A percentile compares a stretch with the other conserved stretches of the same genome.
These are phyloP conservation scores for Debaryomyces hansenii DNA, from an alignment of 805 yeast genomes.

Conservation along the genomic window DNA sequence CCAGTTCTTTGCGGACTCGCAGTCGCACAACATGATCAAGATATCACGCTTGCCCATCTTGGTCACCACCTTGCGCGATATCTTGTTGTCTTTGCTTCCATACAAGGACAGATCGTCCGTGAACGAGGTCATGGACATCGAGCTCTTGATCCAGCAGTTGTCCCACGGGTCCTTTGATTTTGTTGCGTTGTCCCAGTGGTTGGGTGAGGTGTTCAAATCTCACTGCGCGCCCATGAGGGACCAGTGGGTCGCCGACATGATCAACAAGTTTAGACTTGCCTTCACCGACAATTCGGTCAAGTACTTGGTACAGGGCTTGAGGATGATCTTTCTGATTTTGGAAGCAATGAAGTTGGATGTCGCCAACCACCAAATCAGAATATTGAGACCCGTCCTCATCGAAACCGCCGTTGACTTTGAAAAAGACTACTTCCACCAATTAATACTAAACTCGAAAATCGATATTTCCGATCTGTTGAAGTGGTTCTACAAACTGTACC, in stretches of 20 bases:
- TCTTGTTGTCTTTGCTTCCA: conserved; percentile 73
- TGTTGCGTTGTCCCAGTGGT: conserved; percentile 68
- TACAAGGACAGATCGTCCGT: conserved; percentile 68
- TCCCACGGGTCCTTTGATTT: conserved; percentile 71
- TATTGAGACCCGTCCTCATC: conserved; percentile 77
- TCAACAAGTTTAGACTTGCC: conserved; percentile 53
- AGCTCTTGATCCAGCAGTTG: conserved; percentile 72
- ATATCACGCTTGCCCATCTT: conserved; percentile 60
- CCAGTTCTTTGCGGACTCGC: conserved; percentile 26
- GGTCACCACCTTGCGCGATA: conserved; percentile 76
- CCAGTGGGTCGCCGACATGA: conserved; percentile 84
- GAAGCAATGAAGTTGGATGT: conserved; percentile 96
- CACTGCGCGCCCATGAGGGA: conserved; percentile 98
- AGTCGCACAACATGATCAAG: conserved; percentile 17
- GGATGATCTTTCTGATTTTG: conserved; percentile 75
- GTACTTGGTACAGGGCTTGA: conserved; percentile 70
- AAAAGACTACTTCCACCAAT: conserved; percentile 70
- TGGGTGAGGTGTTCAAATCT: conserved; percentile 73
- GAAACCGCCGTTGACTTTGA: conserved; percentile 90
- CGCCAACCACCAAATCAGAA: conserved; percentile 90
- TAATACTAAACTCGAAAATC: conserved; percentile 55
- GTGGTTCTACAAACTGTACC: conserved; percentile 57
- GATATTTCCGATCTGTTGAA: conserved; percentile 58
- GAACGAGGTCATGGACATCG: conserved; percentile 73
- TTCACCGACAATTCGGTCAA: conserved; percentile 43